Evolutionary conservation across 345 rosid species (phyloP).

Genomic region (Barbarea vulgaris): DNA sequence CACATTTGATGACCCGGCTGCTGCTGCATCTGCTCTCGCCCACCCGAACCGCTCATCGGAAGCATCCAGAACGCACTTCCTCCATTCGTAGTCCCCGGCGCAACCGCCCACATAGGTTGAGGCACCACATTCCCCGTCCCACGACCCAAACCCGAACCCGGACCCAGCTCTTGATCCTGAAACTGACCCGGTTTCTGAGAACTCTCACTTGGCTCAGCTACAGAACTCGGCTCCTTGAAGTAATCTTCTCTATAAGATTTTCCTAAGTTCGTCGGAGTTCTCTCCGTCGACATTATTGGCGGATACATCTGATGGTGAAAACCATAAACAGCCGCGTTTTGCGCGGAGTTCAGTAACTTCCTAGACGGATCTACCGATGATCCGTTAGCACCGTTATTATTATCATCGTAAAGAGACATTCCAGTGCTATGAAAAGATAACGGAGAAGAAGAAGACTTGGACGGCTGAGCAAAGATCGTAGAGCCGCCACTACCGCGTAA

Average conservation of each 20-base stretch:
- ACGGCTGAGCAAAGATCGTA: constrained; percentile 56
- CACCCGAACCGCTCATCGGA: constrained; percentile 55
- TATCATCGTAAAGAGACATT: constrained; percentile 49
- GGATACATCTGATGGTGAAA: constrained; percentile 67
- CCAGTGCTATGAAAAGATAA: constrained; percentile 58
- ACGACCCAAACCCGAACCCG: constrained; percentile 44
- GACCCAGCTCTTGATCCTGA: constrained; percentile 43
- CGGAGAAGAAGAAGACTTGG: constrained; percentile 61
- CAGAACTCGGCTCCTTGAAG: constrained; percentile 52
- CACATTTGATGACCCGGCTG: constrained; percentile 61
- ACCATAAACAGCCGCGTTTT: constrained; percentile 49
- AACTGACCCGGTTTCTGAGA: constrained; percentile 52
- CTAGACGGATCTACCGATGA: constrained; percentile 39
- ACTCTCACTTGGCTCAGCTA: constrained; percentile 43
- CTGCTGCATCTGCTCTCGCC: constrained; percentile 45
- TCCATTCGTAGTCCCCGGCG: constrained; percentile 66
- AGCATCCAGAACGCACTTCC: constrained; percentile 84
- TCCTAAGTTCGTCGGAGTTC: constrained; percentile 42
- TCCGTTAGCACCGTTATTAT: constrained; percentile 38
- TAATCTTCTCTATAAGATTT: constrained; percentile 69
- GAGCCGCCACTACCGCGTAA: constrained; percentile 70
- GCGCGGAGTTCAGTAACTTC: constrained; percentile 38
- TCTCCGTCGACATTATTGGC: constrained; percentile 45
- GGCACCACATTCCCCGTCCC: constrained; percentile 41
- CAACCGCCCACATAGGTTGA: constrained; percentile 80